Evolutionary conservation across 2,329 filamentous ascomycete genomes (phyloP).

Genomic region (Cladosporium sp.): DNA sequence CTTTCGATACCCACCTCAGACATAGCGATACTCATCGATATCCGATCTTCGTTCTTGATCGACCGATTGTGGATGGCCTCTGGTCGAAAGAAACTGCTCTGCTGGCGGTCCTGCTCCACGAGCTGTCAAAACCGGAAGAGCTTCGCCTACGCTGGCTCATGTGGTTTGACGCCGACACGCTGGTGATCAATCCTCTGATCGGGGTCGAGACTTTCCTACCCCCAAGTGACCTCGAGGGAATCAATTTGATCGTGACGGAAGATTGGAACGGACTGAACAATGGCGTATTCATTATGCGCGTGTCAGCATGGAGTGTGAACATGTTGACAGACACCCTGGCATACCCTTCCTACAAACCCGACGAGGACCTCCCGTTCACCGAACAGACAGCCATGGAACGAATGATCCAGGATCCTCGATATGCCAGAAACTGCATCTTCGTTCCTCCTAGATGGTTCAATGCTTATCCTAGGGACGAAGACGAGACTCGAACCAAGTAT

Average conservation of each 20-base stretch:
- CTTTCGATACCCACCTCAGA: constrained; percentile 2
- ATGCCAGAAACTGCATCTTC: background rate
- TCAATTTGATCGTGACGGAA: constrained; percentile 25
- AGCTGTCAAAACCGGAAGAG: constrained; percentile 9
- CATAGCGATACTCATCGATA: constrained; percentile 8
- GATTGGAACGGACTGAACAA: constrained; percentile 36
- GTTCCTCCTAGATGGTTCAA: constrained; percentile 20
- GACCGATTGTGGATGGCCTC: constrained; percentile 1
- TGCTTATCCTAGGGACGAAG: constrained; percentile 5
- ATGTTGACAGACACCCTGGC: constrained; percentile 31
- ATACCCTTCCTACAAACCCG: constrained; percentile 1
- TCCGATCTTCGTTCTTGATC: constrained; percentile 14
- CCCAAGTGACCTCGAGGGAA: constrained; percentile 31
- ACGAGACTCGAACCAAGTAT: constrained; percentile 1
- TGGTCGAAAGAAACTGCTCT: constrained; percentile 13
- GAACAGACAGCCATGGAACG: constrained; percentile 13
- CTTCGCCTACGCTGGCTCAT: constrained; percentile 5
- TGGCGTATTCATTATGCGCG: constrained; percentile 37
- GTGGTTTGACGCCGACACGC: constrained; percentile 31
- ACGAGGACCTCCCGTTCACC: background rate
- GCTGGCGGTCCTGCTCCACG: constrained; percentile 17
- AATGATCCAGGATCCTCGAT: background rate
- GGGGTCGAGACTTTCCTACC: constrained; percentile 39
- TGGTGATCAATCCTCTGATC: constrained; percentile 36
- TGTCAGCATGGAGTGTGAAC: constrained; percentile 30